Conservation (phyloP, 2,329 filamentous ascomycete genomes). For the Penicillium palitans region DNA sequence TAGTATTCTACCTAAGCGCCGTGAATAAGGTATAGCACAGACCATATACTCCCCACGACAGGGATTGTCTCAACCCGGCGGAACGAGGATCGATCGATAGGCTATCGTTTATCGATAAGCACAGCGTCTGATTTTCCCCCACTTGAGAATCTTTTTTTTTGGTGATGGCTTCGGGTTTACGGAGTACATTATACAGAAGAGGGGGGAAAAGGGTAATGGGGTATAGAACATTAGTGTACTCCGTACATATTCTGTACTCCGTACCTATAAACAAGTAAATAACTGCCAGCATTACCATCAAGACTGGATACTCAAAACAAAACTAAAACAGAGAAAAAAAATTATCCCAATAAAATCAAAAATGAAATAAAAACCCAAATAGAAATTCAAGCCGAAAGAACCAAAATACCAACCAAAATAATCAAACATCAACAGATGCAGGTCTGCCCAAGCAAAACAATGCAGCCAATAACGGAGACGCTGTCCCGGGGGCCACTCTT, state of each 20-base stretch:
- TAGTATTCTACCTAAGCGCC: constrained; percentile 6
- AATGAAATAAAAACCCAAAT: not conserved
- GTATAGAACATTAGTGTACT: not conserved
- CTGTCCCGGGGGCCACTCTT: constrained; percentile 5
- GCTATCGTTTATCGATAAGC: constrained; percentile 21
- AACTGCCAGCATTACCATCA: not conserved
- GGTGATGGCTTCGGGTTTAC: not conserved
- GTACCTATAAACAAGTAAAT: not conserved
- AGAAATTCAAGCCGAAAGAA: not conserved
- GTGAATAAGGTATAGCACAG: constrained; percentile 12
- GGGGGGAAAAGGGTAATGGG: not conserved
- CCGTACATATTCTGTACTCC: not conserved
- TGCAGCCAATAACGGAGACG: constrained; percentile 57
- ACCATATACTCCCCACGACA: constrained; percentile 9
- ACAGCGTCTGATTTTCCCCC: constrained; percentile 8
- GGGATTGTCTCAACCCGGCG: constrained; percentile 12
- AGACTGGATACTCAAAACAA: not conserved
- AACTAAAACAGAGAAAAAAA: not conserved
- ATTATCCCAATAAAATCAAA: not conserved
- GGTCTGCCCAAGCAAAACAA: constrained; percentile 65
- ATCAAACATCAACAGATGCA: constrained; percentile 17
- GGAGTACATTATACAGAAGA: not conserved
- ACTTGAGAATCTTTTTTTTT: not conserved
- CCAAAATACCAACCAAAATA: constrained; percentile 2
- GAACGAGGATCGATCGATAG: constrained; percentile 13